Evolutionary conservation across 371 early-diverging fungal species (phyloP), one percentile per base, ranked within the genome.

Genomic region (Neoconidiobolus thromboides): DNA sequence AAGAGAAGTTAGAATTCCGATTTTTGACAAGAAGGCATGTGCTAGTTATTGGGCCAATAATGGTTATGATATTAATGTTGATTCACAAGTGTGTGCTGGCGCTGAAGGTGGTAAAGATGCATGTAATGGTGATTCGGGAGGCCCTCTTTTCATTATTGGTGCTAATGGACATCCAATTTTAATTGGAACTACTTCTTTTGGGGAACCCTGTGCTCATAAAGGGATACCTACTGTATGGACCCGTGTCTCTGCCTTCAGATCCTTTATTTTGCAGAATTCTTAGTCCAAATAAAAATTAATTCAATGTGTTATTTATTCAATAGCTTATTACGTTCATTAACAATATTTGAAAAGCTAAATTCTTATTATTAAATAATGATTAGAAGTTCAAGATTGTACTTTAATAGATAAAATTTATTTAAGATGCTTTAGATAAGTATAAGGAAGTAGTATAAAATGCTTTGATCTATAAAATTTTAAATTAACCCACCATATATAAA

Each of bases 111-210:
- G 42, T 12, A 47, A 41, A 50, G 60, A 59, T 36, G 50, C 42
- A 1, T 59, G 60, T 41, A 49, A 39, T 3, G 60, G 60, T 39
- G 60, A 59, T 40, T 41, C 42, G 6, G 60, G 60, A 41, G 60
- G 60, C 38, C 50, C 60, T 7, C 43, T 59, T 2, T 59, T 59
- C 14, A 12, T 7, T 2, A 4, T 15, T 26, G 26, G 26, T 26
- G 14, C 7, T 4, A 44, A 55, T 43, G 46, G 37, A 26, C 41
- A 14, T 3, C 48, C 60, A 3, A n/a, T 49, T 7, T 38, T 59
- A 5, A 42, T 59, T 36, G 60, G 60, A 2, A 47, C 48, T 12
- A 58, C 58, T 47, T 54, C 54, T 39, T 54, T 54, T 38, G 54
- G 54, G 7, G 12, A 54, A 10, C 54, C 54, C 36, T 54, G 54